Evolutionary conservation across 495 filamentous ascomycete genomes (phyloP), one percentile per base, ranked within the genome.

Genomic region (Glarea lozoyensis): DNA sequence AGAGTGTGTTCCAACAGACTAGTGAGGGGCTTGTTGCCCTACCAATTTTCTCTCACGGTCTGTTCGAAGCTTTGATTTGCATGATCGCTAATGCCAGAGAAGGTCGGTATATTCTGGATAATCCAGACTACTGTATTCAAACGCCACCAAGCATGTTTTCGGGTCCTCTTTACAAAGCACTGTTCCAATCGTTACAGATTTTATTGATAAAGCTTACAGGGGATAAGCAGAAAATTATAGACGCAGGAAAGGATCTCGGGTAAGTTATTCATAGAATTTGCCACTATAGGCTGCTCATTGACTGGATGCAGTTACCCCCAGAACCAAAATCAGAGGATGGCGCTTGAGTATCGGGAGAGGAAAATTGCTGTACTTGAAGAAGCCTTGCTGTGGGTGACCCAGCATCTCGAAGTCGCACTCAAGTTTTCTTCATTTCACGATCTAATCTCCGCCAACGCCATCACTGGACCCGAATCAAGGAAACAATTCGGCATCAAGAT

Each of bases 41-140:
- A 2, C 10, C 30, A 15, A 13, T 18, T 15, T 47, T 55, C 25
- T 46, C 53, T 1, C 16, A 42, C 23, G 53, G 48, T 7, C 34
- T 51, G n/a, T 17, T 52, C 4, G 53, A 52, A 21, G 42, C 45
- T 1, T 34, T 55, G 15, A 16, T 35, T 16, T 51, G 48, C 25
- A 52, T 52, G 53, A 33, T 49, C 6, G 53, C 48, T 9, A 55
- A 46, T 34, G 11, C 13, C 4, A 27, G 41, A 11, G 53, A 55
- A 18, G 19, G 17, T 5, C 25, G 16, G 10, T 52, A 38, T 27
- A 27, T 55, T 12, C 2, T 24, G 7, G 11, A 21, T 1, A 31
- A 40, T 35, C 29, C 38, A 22, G 37, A 25, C 0, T 38, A 42
- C 24, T 48, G 47, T 33, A 23, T 46, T 5, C 48, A 51, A 31